Evolutionary conservation across 2,329 filamentous ascomycete species (phyloP).

Genomic region (Tolypocladium inflatum): DNA sequence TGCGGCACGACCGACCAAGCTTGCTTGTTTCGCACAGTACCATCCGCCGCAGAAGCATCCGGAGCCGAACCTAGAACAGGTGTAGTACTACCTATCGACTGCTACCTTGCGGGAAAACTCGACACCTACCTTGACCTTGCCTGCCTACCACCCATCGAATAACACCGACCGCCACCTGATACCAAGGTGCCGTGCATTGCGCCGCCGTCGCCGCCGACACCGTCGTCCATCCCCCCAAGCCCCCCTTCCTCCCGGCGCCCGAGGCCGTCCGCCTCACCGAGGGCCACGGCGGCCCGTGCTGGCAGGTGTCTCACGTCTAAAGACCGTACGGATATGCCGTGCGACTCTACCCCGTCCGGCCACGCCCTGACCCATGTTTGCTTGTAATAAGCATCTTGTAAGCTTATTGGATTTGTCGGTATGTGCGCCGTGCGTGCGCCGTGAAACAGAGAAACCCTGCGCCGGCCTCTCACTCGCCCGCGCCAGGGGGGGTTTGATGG

Average conservation of each 20-base stretch:
- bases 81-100: not conserved
- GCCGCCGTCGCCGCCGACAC: not conserved
- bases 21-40: not conserved
- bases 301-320: not conserved
- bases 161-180: too few species aligned
- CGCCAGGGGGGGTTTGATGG: not conserved
- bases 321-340: not conserved
- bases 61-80: not conserved
- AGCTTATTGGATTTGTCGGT: not conserved
- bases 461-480: not conserved
- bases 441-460: not conserved
- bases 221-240: not conserved
- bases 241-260: not conserved
- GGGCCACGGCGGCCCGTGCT: not conserved
- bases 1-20: not conserved
- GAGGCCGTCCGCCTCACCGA: not conserved
- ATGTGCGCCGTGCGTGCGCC: not conserved
- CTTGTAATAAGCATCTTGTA: not conserved
- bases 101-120: not conserved
- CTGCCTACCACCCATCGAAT: not conserved
- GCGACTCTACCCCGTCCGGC: not conserved
- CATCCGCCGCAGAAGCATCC: not conserved
- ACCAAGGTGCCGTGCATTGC: not conserved
- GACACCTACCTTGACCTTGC: not conserved
- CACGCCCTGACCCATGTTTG: not conserved